Evolutionary conservation across 2,329 filamentous ascomycete species (phyloP).

Genomic region (Pseudogymnoascus sp.): DNA sequence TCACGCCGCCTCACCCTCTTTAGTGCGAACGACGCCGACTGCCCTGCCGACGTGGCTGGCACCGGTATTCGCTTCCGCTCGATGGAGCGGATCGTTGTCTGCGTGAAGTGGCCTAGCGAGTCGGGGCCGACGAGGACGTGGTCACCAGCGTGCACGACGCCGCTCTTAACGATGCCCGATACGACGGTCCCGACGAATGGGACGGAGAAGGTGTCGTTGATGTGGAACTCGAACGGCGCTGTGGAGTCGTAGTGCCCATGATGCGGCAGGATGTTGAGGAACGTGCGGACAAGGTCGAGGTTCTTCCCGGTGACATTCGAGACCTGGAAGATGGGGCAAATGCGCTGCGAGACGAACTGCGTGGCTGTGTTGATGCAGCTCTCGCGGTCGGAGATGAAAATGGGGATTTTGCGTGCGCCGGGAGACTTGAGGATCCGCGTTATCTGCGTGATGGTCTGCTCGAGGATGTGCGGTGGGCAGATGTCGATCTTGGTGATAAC

Average conservation of each 20-base stretch:
- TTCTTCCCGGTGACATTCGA: conserved; percentile 95
- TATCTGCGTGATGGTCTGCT: conserved; percentile 86
- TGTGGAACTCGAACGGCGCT: conserved; percentile 84
- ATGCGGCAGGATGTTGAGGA: conserved; percentile 90
- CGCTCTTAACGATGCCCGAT: conserved; percentile 81
- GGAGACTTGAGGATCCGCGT: conserved; percentile 90
- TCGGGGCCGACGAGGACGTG: conserved; percentile 83
- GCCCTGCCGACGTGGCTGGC: conserved; percentile 78
- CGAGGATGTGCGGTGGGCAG: conserved; percentile 87
- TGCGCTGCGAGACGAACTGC: conserved; percentile 89
- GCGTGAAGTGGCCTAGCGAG: conserved; percentile 78
- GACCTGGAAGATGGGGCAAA: conserved; percentile 95
- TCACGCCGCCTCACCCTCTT: conserved; percentile 83
- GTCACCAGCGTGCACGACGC: conserved; percentile 85
- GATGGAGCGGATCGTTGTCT: conserved; percentile 82
- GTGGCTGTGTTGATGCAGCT: conserved; percentile 92
- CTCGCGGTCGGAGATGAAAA: conserved; percentile 86
- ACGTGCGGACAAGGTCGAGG: conserved; percentile 81
- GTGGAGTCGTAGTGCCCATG: conserved; percentile 86
- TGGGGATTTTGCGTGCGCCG: conserved; percentile 87
- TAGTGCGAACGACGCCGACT: conserved; percentile 85
- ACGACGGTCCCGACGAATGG: conserved; percentile 96
- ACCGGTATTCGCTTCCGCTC: conserved; percentile 89
- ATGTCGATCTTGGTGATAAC: conserved; percentile 98
- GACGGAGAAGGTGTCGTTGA: conserved; percentile 97